Evolutionary conservation across 352 stramenopile species (phyloP).

Genomic region (Achlya hypogyna): DNA sequence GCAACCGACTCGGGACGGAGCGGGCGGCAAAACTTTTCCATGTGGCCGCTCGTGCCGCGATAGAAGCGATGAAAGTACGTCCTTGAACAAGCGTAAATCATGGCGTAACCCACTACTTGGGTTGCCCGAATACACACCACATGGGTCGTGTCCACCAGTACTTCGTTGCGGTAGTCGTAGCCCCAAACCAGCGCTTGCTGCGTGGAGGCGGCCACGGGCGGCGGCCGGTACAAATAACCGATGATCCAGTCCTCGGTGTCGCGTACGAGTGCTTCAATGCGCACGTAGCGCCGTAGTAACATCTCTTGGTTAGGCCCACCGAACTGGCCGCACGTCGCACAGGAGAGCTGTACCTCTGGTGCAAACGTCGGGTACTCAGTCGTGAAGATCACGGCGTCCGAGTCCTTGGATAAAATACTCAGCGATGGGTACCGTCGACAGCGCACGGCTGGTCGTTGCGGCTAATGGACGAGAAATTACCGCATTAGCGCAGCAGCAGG

Average conservation of each 20-base stretch:
- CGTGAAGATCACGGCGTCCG: slow-evolving; percentile 6
- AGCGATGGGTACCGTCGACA: slow-evolving; percentile 10
- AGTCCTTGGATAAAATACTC: not conserved
- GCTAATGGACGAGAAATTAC: not conserved
- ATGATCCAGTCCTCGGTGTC: not conserved
- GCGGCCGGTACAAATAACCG: not conserved
- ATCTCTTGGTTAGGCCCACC: not conserved
- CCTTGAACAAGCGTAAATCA: not conserved
- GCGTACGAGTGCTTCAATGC: not conserved
- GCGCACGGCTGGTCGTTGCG: not conserved
- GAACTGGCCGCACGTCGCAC: not conserved
- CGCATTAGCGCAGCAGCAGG: not conserved
- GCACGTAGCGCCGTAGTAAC: not conserved
- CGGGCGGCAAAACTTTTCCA: slow-evolving; percentile 11
- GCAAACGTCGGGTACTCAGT: not conserved
- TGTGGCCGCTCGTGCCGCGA: not conserved
- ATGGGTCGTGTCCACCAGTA: not conserved
- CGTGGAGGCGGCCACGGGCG: not conserved
- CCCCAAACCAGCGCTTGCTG: not conserved
- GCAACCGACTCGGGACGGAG: not conserved
- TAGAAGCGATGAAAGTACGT: slow-evolving; percentile 17
- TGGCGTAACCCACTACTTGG: slow-evolving; percentile 2
- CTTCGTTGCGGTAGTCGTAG: slow-evolving; percentile 11
- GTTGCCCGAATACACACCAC: not conserved
- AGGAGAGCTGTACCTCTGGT: not conserved